phyloP scores from a whole-genome alignment of 164 flowering plant species.

The Berberis thunbergii region DNA sequence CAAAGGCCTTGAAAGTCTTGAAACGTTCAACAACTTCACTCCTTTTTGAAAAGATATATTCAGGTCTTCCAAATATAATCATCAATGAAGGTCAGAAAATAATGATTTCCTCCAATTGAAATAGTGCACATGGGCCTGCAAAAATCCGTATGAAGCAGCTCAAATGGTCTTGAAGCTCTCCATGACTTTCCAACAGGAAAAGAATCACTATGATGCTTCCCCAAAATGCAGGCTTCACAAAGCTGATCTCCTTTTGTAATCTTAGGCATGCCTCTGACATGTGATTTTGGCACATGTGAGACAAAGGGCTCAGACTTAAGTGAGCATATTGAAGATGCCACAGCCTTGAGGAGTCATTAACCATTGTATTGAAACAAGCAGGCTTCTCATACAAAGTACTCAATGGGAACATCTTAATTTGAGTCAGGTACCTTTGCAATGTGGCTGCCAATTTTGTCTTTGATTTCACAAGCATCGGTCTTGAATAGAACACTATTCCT shows the following conservation, averaged over 20 bases:
- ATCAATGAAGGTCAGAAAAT: conserved; percentile 4
- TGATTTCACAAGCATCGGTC: neutral
- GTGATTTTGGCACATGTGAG: conserved; percentile 2
- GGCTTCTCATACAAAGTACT: neutral
- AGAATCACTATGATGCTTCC: conserved; percentile 1
- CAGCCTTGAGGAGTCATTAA: conserved; percentile 4
- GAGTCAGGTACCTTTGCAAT: conserved; percentile 5
- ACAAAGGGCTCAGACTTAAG: conserved; percentile 3
- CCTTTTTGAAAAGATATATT: conserved; percentile 4
- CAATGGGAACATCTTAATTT: conserved; percentile 2
- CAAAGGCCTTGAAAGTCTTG: neutral
- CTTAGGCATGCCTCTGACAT: neutral
- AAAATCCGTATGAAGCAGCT: conserved; percentile 4
- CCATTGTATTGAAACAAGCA: neutral
- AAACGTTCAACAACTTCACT: neutral
- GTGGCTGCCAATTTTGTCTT: neutral
- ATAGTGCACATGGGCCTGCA: neutral
- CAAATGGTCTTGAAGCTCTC: conserved; percentile 1
- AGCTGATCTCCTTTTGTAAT: neutral
- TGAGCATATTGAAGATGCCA: conserved; percentile 4
- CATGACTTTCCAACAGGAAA: conserved; percentile 6
- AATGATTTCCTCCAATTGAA: conserved; percentile 4
- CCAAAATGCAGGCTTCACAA: neutral
- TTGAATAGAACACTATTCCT: neutral
- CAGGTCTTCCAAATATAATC: conserved; percentile 6